phyloP scores from a whole-genome alignment of 352 stramenopile species.

The Globisporangium canariense region DNA sequence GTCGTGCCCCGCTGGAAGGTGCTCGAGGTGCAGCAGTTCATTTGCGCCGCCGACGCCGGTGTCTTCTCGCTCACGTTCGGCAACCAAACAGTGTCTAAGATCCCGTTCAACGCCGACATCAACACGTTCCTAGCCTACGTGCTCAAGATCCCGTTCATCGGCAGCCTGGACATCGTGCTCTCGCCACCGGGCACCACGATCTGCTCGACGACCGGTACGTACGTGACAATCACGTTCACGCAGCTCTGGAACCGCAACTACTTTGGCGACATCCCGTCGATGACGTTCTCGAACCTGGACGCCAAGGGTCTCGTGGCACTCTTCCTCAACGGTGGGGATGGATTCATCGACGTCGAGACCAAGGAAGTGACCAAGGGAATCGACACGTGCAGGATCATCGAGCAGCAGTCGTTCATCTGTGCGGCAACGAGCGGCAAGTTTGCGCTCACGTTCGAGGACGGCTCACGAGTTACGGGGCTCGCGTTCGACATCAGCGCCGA shows the following conservation, averaged over 20 bases:
- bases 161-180: slow-evolving; percentile 43
- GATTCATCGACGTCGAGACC: slow-evolving; percentile 59
- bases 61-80: slow-evolving; percentile 57
- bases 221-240: slow-evolving; percentile 54
- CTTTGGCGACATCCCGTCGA: slow-evolving; percentile 56
- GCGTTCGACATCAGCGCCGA: slow-evolving; percentile 40
- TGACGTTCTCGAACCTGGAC: slow-evolving; percentile 56
- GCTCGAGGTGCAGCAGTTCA: slow-evolving; percentile 75
- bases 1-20: slow-evolving; percentile 51
- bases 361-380: slow-evolving; percentile 72
- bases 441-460: slow-evolving; percentile 63
- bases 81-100: slow-evolving; percentile 47
- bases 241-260: slow-evolving; percentile 49
- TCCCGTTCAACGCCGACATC: slow-evolving; percentile 54
- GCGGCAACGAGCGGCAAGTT: slow-evolving; percentile 66
- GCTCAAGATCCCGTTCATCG: slow-evolving; percentile 41
- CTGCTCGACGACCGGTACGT: slow-evolving; percentile 54
- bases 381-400: slow-evolving; percentile 61
- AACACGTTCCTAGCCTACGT: slow-evolving; percentile 51
- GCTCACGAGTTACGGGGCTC: slow-evolving; percentile 36
- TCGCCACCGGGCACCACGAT: slow-evolving; percentile 31
- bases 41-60: slow-evolving; percentile 61
- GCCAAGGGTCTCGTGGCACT: slow-evolving; percentile 44
- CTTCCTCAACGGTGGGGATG: slow-evolving; percentile 37
- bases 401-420: slow-evolving; percentile 61